Evolutionary conservation across 2,329 filamentous ascomycete species (phyloP), one percentile per base, ranked within the genome.

Genomic region (Aspergillus versicolor): DNA sequence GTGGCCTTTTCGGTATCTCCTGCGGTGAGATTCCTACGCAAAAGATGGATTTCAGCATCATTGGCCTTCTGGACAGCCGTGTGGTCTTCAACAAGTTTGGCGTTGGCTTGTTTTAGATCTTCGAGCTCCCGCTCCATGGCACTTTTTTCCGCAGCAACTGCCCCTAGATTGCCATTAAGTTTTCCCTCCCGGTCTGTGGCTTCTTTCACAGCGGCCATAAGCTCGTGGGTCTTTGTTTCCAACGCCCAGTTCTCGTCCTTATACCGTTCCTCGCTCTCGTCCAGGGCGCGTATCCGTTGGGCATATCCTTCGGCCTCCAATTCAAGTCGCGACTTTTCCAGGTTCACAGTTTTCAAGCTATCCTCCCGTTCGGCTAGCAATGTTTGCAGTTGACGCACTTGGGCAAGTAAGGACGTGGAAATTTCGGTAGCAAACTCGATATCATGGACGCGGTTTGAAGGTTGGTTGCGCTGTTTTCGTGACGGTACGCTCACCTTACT

Each of bases 231-330:
- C 66, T 92, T 90, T 0, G 92, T 96, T 74, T 99, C 94, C 38
- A 99, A 82, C 61, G 90, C 93, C 94, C 94, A 99, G 72, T 97
- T 99, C 74, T 97, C 94, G 69, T 99, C 94, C 76, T 97, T 97
- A 78, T 96, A 96, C 52, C 91, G 88, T 68, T 95, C 89, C 73
- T 99, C 94, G 71, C 90, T 96, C 75, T 99, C 94, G 66, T 97
- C 92, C 41, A 97, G 80, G 6, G 84, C 84, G 69, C 90, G 89
- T 62, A 97, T 80, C 34, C 92, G 86, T 72, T 95, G 90, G 52
- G 88, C 84, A 62, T 95, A 84, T 3, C 84, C 85, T 71, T 96
- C 89, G 0, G 87, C 84, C 63, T 97, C 92, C 34, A 90, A 83
- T 72, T 97, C 92, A 37, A 97, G 81, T 59, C 86, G 85, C 5